These are phyloP conservation scores for Tilletia indica DNA, from an alignment of 1,284 basidiomycete genomes.

Conservation along the genomic window DNA sequence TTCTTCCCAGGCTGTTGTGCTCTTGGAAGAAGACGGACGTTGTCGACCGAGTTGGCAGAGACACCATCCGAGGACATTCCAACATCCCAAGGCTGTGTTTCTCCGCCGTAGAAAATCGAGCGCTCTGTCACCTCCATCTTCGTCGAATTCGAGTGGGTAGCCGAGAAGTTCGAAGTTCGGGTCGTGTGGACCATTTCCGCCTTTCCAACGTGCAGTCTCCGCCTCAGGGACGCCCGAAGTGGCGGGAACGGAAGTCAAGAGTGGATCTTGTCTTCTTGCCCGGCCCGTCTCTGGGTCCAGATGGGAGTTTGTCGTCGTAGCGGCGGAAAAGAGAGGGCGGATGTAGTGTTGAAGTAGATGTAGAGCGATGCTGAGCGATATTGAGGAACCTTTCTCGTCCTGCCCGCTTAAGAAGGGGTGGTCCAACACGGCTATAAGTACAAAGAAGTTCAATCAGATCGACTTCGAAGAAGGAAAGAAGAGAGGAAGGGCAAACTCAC, in stretches of 20 bases:
- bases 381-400: neutral
- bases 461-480: neutral
- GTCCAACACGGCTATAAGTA: neutral
- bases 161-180: neutral
- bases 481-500: neutral
- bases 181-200: neutral
- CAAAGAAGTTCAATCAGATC: neutral
- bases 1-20: neutral
- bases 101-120: neutral
- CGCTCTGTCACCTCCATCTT: neutral
- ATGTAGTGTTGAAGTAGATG: neutral
- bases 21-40: neutral
- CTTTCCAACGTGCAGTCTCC: neutral
- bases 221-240: neutral
- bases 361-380: neutral
- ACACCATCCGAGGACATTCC: constrained; percentile 5
- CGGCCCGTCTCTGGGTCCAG: constrained; percentile 5
- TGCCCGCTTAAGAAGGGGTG: neutral
- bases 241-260: neutral
- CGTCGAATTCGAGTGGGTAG: neutral
- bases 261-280: neutral
- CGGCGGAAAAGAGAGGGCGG: neutral
- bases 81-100: neutral
- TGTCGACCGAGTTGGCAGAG: neutral
- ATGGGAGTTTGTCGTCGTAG: neutral